Evolutionary conservation across 192 early-diverging fungal genomes (phyloP).

Genomic region (Coemansia sp.): DNA sequence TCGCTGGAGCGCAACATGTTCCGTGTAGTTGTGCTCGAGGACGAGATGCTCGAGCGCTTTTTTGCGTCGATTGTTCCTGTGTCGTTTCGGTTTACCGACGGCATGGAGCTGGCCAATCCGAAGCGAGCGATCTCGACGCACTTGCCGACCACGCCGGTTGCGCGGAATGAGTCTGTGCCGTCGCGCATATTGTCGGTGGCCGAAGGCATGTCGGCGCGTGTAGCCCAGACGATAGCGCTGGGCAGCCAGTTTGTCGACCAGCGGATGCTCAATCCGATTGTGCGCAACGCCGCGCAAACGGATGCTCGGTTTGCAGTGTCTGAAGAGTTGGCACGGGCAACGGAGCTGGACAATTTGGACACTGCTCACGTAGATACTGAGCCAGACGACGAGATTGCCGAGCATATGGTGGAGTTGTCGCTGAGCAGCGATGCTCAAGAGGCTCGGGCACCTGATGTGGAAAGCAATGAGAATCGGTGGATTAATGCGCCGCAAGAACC

Average conservation of each 20-base stretch:
- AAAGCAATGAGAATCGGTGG: constrained; percentile 3
- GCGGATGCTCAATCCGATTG: constrained; percentile 37
- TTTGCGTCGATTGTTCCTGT: constrained; percentile 62
- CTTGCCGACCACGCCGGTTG: constrained; percentile 32
- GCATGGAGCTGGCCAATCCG: constrained; percentile 50
- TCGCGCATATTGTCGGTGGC: constrained; percentile 36
- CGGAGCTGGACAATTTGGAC: constrained; percentile 1
- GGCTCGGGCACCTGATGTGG: background rate
- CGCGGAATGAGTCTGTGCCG: constrained; percentile 25
- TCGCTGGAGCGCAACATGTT: constrained; percentile 55
- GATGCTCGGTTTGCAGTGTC: constrained; percentile 4
- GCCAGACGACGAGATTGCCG: constrained; percentile 19
- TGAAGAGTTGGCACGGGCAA: background rate
- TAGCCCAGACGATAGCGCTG: constrained; percentile 52
- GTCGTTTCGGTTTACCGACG: constrained; percentile 52
- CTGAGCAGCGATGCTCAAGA: background rate
- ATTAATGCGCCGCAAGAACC: constrained; percentile 39
- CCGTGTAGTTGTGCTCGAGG: constrained; percentile 81
- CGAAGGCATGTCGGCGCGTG: constrained; percentile 44
- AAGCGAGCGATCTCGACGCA: constrained; percentile 44
- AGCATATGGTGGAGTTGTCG: constrained; percentile 32
- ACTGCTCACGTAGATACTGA: background rate
- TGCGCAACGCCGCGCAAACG: constrained; percentile 24
- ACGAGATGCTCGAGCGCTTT: constrained; percentile 81
- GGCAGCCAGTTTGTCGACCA: constrained; percentile 54